Evolutionary conservation across 1,139 yeast species (phyloP).

Genomic region (Diutina pseudorugosa): DNA sequence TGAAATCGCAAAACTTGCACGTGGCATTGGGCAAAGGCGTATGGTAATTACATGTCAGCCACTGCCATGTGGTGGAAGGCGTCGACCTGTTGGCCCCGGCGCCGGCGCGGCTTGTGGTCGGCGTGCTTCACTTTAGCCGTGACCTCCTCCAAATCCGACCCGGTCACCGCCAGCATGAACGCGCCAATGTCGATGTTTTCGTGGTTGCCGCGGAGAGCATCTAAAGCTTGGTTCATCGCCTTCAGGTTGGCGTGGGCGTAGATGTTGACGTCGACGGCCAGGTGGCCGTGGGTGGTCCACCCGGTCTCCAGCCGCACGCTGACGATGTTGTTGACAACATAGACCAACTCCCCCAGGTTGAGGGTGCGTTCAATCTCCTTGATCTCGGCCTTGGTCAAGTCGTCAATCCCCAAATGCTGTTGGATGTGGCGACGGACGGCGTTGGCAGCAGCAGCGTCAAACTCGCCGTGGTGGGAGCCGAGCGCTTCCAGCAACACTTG

Average conservation of each 20-base stretch:
- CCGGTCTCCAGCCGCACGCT: conserved; percentile 66
- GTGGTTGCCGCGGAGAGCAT: conserved; percentile 57
- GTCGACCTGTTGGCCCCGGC: background rate
- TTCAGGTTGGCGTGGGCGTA: conserved; percentile 56
- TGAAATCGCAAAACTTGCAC: background rate
- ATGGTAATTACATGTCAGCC: background rate
- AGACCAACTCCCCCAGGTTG: conserved; percentile 17
- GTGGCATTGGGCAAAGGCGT: background rate
- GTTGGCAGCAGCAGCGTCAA: background rate
- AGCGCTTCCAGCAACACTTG: conserved; percentile 9
- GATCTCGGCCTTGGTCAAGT: conserved; percentile 40
- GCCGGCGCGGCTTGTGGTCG: conserved; percentile 17
- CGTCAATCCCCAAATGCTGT: conserved; percentile 47
- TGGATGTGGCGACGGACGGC: conserved; percentile 24
- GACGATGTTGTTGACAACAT: conserved; percentile 45
- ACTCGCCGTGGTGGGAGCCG: background rate
- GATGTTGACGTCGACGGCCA: conserved; percentile 82
- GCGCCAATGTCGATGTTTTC: conserved; percentile 77
- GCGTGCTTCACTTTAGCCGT: conserved; percentile 36
- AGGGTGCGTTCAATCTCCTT: conserved; percentile 13
- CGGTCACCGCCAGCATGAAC: conserved; percentile 49
- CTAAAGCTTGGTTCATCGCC: conserved; percentile 20
- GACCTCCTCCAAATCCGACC: conserved; percentile 38
- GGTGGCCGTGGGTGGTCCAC: conserved; percentile 85
- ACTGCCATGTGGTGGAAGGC: background rate